A percentile compares a stretch with the other conserved stretches of the same genome.
These are phyloP conservation scores for Colletotrichum echinochloae DNA, from an alignment of 2,329 filamentous ascomycete species.

Conservation along the genomic window DNA sequence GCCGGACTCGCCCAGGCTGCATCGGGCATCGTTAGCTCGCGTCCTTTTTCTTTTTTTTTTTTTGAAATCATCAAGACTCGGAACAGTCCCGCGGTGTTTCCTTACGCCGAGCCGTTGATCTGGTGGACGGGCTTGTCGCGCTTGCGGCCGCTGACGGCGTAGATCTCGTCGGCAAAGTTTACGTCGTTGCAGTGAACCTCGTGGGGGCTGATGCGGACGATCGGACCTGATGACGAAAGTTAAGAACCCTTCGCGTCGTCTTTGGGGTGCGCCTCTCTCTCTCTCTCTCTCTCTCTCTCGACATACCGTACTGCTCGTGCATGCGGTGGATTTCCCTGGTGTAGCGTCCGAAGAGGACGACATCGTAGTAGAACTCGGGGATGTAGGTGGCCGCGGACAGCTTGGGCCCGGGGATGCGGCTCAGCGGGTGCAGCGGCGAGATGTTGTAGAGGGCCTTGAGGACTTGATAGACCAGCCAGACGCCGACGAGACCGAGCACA, in stretches of 20 bases:
- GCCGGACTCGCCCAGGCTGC: constrained; percentile 40
- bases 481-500: constrained; percentile 40
- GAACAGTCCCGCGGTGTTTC: neutral
- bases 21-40: neutral
- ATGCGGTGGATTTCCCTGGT: constrained; percentile 50
- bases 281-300: neutral
- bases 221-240: constrained; percentile 46
- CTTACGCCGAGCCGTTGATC: constrained; percentile 40
- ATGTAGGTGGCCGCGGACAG: constrained; percentile 51
- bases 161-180: constrained; percentile 54
- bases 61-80: too few species aligned
- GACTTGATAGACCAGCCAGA: constrained; percentile 49
- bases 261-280: neutral
- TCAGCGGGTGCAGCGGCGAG: constrained; percentile 54
- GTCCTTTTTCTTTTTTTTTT: too few species aligned
- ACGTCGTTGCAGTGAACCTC: constrained; percentile 54
- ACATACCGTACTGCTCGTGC: constrained; percentile 53
- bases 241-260: neutral
- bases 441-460: constrained; percentile 50
- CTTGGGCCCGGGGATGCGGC: constrained; percentile 52
- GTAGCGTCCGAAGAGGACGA: constrained; percentile 51
- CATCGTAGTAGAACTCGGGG: constrained; percentile 55
- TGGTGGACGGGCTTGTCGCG: constrained; percentile 41
- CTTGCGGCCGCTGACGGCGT: constrained; percentile 45
- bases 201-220: constrained; percentile 54